Evolutionary conservation across 2,329 filamentous ascomycete species (phyloP).

Genomic region (Orbilia javanica): DNA sequence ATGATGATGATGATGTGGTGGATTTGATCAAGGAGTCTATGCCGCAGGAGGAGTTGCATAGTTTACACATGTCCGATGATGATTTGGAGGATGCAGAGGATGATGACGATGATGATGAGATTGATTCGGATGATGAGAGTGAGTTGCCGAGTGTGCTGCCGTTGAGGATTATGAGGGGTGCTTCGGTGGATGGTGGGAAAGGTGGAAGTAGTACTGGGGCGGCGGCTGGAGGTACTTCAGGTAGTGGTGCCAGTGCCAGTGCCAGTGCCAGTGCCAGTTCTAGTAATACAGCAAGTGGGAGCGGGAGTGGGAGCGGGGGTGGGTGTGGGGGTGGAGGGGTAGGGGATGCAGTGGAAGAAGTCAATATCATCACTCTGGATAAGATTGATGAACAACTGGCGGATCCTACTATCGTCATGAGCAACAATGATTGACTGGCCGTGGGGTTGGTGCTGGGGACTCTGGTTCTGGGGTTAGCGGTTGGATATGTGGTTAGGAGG

Average conservation of each 20-base stretch:
- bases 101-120: constrained; percentile 27
- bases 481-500: constrained; percentile 47
- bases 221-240: background rate
- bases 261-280: background rate
- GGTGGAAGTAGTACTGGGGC: background rate
- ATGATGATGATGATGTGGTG: constrained; percentile 57
- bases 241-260: background rate
- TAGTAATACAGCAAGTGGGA: background rate
- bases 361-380: constrained; percentile 56
- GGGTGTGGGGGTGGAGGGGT: constrained; percentile 19
- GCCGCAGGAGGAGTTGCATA: constrained; percentile 50
- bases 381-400: constrained; percentile 56
- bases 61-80: constrained; percentile 55
- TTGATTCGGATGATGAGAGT: constrained; percentile 55
- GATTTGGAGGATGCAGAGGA: constrained; percentile 54
- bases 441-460: constrained; percentile 37
- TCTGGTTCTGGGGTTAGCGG: constrained; percentile 33
- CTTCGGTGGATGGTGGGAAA: background rate
- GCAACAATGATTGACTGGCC: constrained; percentile 53
- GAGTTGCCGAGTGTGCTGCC: constrained; percentile 50
- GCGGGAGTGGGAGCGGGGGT: no score
- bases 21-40: constrained; percentile 56
- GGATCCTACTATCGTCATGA: constrained; percentile 48
- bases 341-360: constrained; percentile 47
- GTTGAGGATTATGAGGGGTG: constrained; percentile 47